Base-by-base conservation (phyloP, 345 rosid species). In the Citrus hindsii region DNA sequence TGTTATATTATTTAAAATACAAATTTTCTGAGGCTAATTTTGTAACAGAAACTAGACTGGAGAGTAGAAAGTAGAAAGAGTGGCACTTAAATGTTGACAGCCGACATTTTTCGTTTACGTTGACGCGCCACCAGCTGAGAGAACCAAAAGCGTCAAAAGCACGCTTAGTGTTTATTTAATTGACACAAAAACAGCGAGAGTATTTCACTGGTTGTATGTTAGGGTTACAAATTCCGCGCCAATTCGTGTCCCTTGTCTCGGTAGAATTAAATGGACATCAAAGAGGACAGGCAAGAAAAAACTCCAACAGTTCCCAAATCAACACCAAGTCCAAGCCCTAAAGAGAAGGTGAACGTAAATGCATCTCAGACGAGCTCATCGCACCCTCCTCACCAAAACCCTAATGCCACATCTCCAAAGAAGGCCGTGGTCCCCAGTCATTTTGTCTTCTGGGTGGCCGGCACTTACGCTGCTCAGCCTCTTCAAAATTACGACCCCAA, bases 391-490 rank as follows among this genome's bases (percentile, higher is more conserved):
- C 77, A 73, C 61, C 79, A 19, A 58, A 85, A 59, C 84, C 85
- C 75, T 58, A 73, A 77, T 27, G 86, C 76, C 60, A 38, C 81
- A 2, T 73, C 81, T 71, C 82, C 84, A 10, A 81, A 79, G 32
- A 71, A 86, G 78, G 83, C 89, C 69, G 64, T 75, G 77, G 82
- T 80, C 65, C 83, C 90, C 10, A 80, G 78, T 76, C 88, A 87
- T 18, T 89, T 85, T 85, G 82, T 92, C 38, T 66, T 83, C 82
- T 86, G 92, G 22, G 90, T 77, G 48, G 97, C 98, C 70, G 76
- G 88, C 75, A 91, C 84, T 27, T 76, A 90, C 84, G 78, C 97
- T 46, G 81, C 97, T 33, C 93, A 92, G 85, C 91, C 95, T 62
- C 88, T 96, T 59, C 86, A 83, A 60, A 86, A 88, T 82, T 79